Evolutionary conservation across 2,329 filamentous ascomycete genomes (phyloP).

Genomic region (Didymella pinodella): DNA sequence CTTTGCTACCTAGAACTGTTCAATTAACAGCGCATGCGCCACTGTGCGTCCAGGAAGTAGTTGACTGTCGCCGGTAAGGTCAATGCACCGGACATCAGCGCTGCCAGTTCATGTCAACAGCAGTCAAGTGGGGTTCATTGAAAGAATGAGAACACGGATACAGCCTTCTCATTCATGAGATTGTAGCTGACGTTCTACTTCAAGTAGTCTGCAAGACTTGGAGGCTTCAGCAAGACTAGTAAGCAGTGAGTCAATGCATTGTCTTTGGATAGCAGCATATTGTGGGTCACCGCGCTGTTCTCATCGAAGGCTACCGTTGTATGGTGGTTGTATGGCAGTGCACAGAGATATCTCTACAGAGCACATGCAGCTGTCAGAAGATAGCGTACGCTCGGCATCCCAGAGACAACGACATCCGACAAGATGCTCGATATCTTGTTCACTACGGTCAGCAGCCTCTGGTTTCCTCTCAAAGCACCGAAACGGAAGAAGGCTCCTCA

Average conservation of each 20-base stretch:
- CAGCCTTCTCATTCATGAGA: too few species aligned
- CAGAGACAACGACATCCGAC: not conserved
- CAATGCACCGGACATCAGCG: conserved; percentile 52
- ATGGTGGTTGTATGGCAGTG: not conserved
- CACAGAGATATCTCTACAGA: not conserved
- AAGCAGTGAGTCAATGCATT: too few species aligned
- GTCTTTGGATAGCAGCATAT: too few species aligned
- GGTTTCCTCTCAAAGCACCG: not conserved
- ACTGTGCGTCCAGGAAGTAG: conserved; percentile 27
- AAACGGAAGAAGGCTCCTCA: too few species aligned
- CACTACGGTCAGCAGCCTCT: not conserved
- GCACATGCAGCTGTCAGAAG: not conserved
- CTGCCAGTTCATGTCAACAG: conserved; percentile 57
- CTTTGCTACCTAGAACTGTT: conserved; percentile 15
- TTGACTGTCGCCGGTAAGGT: conserved; percentile 24
- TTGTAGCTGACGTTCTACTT: too few species aligned
- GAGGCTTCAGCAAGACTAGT: too few species aligned
- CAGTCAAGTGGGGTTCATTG: conserved; percentile 29
- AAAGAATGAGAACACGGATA: conserved; percentile 55
- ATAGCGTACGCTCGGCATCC: not conserved
- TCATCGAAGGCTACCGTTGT: not conserved
- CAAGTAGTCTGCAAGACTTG: too few species aligned
- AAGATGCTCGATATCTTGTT: not conserved
- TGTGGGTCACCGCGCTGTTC: too few species aligned
- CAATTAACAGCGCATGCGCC: conserved; percentile 25